These are phyloP conservation scores for Scedosporium apiospermum DNA, from an alignment of 2,329 filamentous ascomycete species.

Conservation along the genomic window DNA sequence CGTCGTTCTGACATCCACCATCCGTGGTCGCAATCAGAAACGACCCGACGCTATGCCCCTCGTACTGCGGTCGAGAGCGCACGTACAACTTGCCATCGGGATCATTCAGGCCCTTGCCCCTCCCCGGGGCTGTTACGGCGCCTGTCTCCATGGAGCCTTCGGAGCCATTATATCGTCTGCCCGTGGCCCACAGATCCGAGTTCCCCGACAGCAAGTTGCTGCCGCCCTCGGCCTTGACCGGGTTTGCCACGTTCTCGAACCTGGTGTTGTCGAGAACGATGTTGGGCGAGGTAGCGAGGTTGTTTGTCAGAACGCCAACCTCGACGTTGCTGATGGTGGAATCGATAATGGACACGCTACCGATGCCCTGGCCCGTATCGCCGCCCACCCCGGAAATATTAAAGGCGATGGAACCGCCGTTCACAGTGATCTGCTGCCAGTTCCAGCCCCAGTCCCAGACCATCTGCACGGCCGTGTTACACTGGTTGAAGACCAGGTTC, in stretches of 20 bases:
- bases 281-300: too few species aligned
- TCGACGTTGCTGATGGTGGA: too few species aligned
- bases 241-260: too few species aligned
- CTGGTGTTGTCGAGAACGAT: too few species aligned
- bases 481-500: constrained; percentile 52
- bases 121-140: constrained; percentile 3
- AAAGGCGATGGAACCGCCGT: too few species aligned
- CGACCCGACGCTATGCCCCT: too few species aligned
- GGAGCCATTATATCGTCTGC: constrained; percentile 7
- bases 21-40: too few species aligned
- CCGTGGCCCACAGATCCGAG: constrained; percentile 7
- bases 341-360: too few species aligned
- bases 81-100: constrained; percentile 14
- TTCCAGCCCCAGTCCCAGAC: constrained; percentile 57
- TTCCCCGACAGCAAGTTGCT: neutral
- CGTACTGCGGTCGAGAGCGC: constrained; percentile 25
- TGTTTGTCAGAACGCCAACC: too few species aligned
- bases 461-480: constrained; percentile 53
- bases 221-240: constrained; percentile 36
- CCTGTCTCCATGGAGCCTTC: constrained; percentile 5
- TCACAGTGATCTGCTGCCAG: too few species aligned
- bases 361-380: too few species aligned
- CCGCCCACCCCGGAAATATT: too few species aligned
- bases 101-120: constrained; percentile 7
- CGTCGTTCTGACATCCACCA: constrained; percentile 20